Conservation (phyloP, 768 basidiomycete species). For the Pisolithus microcarpus region DNA sequence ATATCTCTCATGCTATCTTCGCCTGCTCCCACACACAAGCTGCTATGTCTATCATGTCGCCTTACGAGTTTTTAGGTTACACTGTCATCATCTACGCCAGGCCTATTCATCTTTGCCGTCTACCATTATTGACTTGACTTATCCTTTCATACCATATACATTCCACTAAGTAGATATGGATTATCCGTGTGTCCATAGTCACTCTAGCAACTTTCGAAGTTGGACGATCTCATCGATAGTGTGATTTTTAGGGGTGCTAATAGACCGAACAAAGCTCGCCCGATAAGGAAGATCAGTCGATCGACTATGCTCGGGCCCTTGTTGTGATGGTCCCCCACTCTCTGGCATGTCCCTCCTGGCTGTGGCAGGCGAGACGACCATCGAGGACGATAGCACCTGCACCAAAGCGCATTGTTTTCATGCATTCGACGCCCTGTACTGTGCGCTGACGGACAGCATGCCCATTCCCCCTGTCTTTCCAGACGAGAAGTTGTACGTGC, state of each 20-base stretch:
- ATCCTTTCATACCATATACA: slow-evolving; percentile 37
- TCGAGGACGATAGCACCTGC: slow-evolving; percentile 44
- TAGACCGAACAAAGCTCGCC: slow-evolving; percentile 9
- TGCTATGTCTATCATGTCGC: slow-evolving; percentile 25
- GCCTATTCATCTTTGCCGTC: slow-evolving; percentile 5
- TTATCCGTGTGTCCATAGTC: slow-evolving; percentile 33
- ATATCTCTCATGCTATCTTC: slow-evolving; percentile 6
- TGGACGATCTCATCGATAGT: slow-evolving; percentile 1
- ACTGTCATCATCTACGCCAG: slow-evolving; percentile 4
- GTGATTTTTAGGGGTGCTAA: too few relatives aligned
- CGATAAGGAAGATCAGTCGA: slow-evolving; percentile 20
- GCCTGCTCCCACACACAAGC: slow-evolving; percentile 8
- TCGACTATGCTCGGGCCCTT: too few relatives aligned
- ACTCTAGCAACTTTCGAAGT: slow-evolving; percentile 5
- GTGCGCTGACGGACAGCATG: slow-evolving; percentile 48
- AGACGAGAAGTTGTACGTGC: slow-evolving; percentile 71
- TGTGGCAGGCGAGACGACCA: slow-evolving; percentile 32
- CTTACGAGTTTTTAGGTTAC: slow-evolving; percentile 16
- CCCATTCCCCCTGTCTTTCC: slow-evolving; percentile 58
- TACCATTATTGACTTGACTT: slow-evolving; percentile 30
- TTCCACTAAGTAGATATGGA: slow-evolving; percentile 31
- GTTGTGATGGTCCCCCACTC: slow-evolving; percentile 13
- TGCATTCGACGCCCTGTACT: slow-evolving; percentile 77
- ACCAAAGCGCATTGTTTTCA: slow-evolving; percentile 70
- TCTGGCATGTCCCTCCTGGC: slow-evolving; percentile 51